Evolutionary conservation across 78 protist species (phyloP).

Genomic region (Dictyostelium firmibasis): DNA sequence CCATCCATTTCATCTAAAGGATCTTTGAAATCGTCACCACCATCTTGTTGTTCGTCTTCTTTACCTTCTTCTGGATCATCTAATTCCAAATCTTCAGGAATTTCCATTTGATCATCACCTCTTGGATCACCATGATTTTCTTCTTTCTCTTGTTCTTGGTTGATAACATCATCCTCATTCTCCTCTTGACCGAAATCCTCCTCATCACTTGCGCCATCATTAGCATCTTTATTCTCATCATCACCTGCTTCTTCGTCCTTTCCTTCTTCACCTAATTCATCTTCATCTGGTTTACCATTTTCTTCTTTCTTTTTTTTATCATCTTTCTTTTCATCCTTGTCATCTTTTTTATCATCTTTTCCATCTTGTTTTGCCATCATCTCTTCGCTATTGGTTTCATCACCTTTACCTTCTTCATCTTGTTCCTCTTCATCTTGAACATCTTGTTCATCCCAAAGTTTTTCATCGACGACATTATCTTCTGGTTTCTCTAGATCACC

Average conservation of each 20-base stretch:
- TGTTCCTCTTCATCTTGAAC: conserved; percentile 86
- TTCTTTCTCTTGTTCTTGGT: conserved; percentile 63
- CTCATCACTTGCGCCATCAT: conserved; percentile 48
- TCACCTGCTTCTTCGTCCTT: conserved; percentile 12
- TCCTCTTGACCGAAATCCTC: conserved; percentile 72
- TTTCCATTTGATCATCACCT: conserved; percentile 68
- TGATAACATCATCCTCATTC: conserved; percentile 29
- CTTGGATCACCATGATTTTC: conserved; percentile 72
- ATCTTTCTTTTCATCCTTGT: conserved; percentile 43
- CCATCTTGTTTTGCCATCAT: conserved; percentile 68
- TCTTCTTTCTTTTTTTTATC: conserved; percentile 51
- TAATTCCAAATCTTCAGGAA: conserved; percentile 64
- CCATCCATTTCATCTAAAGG: conserved; percentile 27
- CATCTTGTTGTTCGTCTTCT: conserved; percentile 28
- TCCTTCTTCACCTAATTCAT: conserved; percentile 22
- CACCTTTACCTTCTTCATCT: conserved; percentile 75
- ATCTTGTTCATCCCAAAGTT: conserved; percentile 92
- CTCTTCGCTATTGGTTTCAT: conserved; percentile 46
- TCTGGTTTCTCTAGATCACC: conserved; percentile 83
- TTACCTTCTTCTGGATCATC: conserved; percentile 54
- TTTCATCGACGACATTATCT: conserved; percentile 88
- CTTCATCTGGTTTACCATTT: neutral
- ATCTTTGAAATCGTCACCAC: conserved; percentile 28
- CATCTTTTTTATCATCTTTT: conserved; percentile 1
- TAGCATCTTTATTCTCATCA: conserved; percentile 42